These are phyloP conservation scores for Multifurca ochricompacta DNA, from an alignment of 768 basidiomycete genomes.

Conservation along the genomic window DNA sequence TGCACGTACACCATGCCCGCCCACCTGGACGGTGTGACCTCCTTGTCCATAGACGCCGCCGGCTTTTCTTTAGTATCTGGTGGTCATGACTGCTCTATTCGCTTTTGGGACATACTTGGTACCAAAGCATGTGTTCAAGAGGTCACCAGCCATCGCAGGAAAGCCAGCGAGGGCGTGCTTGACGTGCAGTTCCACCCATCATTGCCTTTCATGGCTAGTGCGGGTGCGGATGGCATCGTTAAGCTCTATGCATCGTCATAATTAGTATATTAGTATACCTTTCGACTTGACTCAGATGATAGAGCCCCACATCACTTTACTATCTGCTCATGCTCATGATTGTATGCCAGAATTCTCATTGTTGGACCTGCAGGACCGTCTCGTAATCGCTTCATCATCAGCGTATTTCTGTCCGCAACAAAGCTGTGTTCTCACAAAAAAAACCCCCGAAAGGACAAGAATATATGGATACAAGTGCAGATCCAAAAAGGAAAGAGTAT, in stretches of 20 bases:
- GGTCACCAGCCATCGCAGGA: slow-evolving; percentile 80
- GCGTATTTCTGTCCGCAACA: too few species aligned
- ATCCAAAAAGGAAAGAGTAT: slow-evolving; percentile 18
- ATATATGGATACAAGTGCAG: slow-evolving; percentile 17
- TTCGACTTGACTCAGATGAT: slow-evolving; percentile 7
- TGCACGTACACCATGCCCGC: slow-evolving; percentile 87
- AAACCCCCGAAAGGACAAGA: background rate
- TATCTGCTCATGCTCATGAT: slow-evolving; percentile 14
- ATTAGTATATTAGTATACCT: slow-evolving; percentile 24
- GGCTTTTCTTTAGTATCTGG: slow-evolving; percentile 85
- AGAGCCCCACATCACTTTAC: slow-evolving; percentile 10
- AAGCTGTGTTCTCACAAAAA: too few species aligned
- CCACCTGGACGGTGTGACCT: slow-evolving; percentile 88
- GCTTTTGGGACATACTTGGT: slow-evolving; percentile 90
- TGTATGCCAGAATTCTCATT: slow-evolving; percentile 4
- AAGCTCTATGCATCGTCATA: slow-evolving; percentile 86
- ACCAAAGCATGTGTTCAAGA: slow-evolving; percentile 82
- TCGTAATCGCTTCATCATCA: too few species aligned
- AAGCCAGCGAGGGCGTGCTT: slow-evolving; percentile 85
- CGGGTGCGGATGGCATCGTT: slow-evolving; percentile 92
- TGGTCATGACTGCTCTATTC: slow-evolving; percentile 88
- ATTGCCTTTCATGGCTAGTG: slow-evolving; percentile 82
- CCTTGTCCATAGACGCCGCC: slow-evolving; percentile 79
- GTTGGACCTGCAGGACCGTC: background rate
- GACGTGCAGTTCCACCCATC: slow-evolving; percentile 80